phyloP scores from a whole-genome alignment of 2,329 filamentous ascomycete genomes.

The Alternaria dauci region DNA sequence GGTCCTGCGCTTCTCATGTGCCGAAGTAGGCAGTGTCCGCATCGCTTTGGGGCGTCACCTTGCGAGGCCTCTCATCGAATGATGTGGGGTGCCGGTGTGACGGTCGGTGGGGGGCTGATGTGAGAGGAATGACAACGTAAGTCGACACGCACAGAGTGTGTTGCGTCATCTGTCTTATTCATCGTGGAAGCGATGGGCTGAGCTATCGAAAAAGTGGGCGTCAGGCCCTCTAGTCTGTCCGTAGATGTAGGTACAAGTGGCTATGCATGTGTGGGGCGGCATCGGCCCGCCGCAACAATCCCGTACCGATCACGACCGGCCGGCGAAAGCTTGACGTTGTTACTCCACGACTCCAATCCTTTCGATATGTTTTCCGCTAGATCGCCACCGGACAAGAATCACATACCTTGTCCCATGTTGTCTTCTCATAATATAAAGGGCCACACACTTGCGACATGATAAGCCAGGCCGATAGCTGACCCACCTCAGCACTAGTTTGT shows the following conservation, averaged over 20 bases:
- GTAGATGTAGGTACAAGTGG: slow-evolving; percentile 2
- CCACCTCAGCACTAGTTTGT: slow-evolving; percentile 7
- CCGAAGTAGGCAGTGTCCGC: slow-evolving; percentile 15
- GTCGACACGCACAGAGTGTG: not conserved
- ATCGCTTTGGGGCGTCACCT: slow-evolving; percentile 10
- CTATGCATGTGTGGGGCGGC: not conserved
- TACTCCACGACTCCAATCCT: not conserved
- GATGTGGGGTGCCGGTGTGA: slow-evolving; percentile 6
- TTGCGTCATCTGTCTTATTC: not conserved
- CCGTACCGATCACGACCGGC: slow-evolving; percentile 6
- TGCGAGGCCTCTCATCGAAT: not conserved
- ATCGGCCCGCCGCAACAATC: slow-evolving; percentile 2
- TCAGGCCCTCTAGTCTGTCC: not conserved
- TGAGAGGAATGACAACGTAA: not conserved
- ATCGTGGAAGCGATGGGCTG: not conserved
- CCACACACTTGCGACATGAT: not conserved
- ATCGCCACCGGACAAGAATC: not conserved
- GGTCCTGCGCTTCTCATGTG: slow-evolving; percentile 8
- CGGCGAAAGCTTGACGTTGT: not conserved
- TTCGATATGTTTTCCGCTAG: not conserved
- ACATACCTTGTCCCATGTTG: not conserved
- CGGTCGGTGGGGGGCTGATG: not conserved
- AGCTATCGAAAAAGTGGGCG: not conserved
- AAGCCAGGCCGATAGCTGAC: not conserved
- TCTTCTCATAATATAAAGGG: not conserved